Evolutionary conservation across 2,329 filamentous ascomycete species (phyloP), one percentile per base, ranked within the genome.

Genomic region (Cercospora zeina): DNA sequence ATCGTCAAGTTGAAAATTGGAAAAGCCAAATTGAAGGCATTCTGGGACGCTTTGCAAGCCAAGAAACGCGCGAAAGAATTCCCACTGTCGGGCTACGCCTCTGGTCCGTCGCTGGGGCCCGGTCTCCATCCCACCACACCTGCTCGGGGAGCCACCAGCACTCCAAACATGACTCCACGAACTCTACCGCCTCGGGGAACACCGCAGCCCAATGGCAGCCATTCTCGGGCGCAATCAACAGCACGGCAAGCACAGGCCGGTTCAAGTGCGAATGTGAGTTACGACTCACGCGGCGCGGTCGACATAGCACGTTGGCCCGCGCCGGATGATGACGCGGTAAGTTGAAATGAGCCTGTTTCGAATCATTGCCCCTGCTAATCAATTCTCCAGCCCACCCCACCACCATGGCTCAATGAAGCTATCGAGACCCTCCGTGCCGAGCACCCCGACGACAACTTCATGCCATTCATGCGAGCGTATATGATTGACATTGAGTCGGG

Each of bases 401-500:
- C 93, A n/a, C 81, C 85, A 61, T 97, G 95, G 95, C 89, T 99
- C 60, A 80, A 83, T 61, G 78, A 83, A 37, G 89, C 90, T 58
- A 85, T 97, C n/a, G 80, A 84, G 62, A 82, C 86, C 24, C 84
- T 97, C 61, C 86, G 86, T 68, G 80, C 82, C 63, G 77, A 77
- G 16, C 93, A 96, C 72, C 88, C 90, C 3, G 85, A 88, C 69
- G 92, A 97, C 75, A 83, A 85, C 31, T 97, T 97, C 74, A 91
- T 96, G 76, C 89, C 87, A 58, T 85, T 89, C 21, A 99, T 99
- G 95, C 91, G 92, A 64, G 93, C 96, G 77, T 90, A 87, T 24
- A 87, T 47, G 36, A 85, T 96, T 65, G 89, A 96, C 74, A 84
- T 84, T 10, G 81, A 84, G 54, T 93, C 89, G 2, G 85, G 89